Percentiles rank a stretch among this genome's conserved stretches.
Evolutionary conservation across 2,329 filamentous ascomycete genomes (phyloP).

Genomic region (Neoscytalidium dimidiatum): DNA sequence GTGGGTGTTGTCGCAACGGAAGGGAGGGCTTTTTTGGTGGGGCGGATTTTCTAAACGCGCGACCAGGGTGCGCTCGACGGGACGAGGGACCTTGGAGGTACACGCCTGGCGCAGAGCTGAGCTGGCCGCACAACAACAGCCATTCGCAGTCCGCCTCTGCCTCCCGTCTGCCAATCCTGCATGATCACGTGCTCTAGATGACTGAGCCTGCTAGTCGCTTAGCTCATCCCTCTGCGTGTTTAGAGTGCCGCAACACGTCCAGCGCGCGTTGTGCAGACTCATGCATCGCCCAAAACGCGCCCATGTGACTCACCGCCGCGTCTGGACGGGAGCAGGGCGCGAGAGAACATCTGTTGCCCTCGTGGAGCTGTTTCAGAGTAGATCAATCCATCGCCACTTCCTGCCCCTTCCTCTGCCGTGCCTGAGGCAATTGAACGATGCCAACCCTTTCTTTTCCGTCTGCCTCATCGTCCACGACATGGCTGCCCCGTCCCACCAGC

Average conservation of each 20-base stretch:
- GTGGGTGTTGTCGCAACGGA: conserved; percentile 3
- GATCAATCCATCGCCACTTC: not conserved
- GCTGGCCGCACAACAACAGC: not conserved
- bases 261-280: not conserved
- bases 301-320: conserved; percentile 1
- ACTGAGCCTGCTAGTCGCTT: not conserved
- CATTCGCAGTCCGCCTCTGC: not conserved
- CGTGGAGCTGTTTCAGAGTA: conserved; percentile 1
- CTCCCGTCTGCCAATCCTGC: not conserved
- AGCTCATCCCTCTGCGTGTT: not conserved
- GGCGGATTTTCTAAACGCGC: not conserved
- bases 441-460: not conserved
- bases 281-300: not conserved
- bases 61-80: not conserved
- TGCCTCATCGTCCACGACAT: too few species aligned
- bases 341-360: not conserved
- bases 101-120: not conserved
- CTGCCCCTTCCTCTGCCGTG: not conserved
- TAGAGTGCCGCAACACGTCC: not conserved
- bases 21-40: conserved; percentile 5
- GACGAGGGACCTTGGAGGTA: too few species aligned
- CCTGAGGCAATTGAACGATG: not conserved
- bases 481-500: not conserved
- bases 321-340: not conserved
- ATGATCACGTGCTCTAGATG: not conserved